These are phyloP conservation scores for Globisporangium middletonii DNA, from an alignment of 352 stramenopile genomes.

Conservation along the genomic window DNA sequence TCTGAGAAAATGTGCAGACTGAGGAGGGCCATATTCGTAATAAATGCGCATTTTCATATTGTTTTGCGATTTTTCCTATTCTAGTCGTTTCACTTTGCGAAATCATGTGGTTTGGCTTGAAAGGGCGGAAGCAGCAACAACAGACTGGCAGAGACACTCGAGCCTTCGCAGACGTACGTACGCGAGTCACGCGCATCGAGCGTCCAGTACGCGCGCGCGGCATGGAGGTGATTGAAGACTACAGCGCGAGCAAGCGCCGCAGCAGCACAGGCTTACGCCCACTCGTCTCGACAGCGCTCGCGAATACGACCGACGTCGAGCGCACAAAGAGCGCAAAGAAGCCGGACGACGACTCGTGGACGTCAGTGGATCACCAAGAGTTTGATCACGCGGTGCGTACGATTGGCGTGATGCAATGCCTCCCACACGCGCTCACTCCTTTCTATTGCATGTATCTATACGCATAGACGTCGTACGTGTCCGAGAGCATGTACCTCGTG, in stretches of 20 bases:
- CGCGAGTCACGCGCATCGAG: background rate
- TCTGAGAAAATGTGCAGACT: too few relatives aligned
- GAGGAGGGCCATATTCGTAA: too few relatives aligned
- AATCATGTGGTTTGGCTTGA: background rate
- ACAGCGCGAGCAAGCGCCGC: conserved; percentile 2
- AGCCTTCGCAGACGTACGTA: background rate
- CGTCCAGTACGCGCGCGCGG: background rate
- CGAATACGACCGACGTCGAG: conserved; percentile 1
- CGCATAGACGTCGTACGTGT: conserved; percentile 61
- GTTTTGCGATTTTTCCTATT: too few relatives aligned
- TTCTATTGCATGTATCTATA: conserved; percentile 6
- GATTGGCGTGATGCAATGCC: background rate
- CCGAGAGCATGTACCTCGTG: conserved; percentile 76
- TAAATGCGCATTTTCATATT: too few relatives aligned
- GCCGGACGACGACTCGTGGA: conserved; percentile 82
- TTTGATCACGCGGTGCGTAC: conserved; percentile 57
- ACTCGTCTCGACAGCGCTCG: background rate
- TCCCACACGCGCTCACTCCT: background rate
- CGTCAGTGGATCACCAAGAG: conserved; percentile 73
- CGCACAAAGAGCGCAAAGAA: conserved; percentile 15
- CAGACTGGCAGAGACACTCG: background rate
- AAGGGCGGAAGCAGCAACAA: background rate
- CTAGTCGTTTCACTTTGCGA: background rate
- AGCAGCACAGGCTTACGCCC: conserved; percentile 2
- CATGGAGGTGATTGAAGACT: conserved; percentile 18